A percentile compares a stretch with the other conserved stretches of the same genome.
Conservation (phyloP, 139 green algal species). For the Chara braunii region DNA sequence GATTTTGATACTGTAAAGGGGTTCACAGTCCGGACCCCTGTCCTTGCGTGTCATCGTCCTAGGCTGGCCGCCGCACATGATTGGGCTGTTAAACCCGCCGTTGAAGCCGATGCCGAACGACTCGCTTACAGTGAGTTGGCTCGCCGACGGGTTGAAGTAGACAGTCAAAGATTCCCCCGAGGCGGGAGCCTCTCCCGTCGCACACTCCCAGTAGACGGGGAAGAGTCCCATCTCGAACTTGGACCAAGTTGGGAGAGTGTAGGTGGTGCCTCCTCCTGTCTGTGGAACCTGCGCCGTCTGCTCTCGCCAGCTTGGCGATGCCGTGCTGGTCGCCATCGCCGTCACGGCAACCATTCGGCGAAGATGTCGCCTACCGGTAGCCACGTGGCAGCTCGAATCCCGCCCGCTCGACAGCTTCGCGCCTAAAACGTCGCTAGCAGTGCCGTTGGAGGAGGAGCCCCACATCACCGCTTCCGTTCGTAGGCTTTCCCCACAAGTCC, state of each 20-base stretch:
- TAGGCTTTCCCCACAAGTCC: no score
- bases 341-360: no score
- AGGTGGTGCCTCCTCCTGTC: no score
- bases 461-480: no score
- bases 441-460: no score
- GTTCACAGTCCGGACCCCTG: constrained; percentile 23
- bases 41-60: constrained; percentile 39
- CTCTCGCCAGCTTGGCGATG: no score
- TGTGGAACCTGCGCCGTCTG: no score
- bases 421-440: no score
- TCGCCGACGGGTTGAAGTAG: constrained; percentile 29
- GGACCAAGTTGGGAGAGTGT: constrained; percentile 35
- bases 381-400: no score
- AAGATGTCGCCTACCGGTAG: no score
- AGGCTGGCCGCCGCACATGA: constrained; percentile 45
- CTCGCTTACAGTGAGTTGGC: not conserved
- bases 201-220: constrained; percentile 42
- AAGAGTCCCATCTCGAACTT: constrained; percentile 39
- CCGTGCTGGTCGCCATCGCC: no score
- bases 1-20: constrained; percentile 44
- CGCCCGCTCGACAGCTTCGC: no score
- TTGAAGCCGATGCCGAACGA: constrained; percentile 22
- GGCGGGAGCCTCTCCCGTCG: constrained; percentile 3
- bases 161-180: constrained; percentile 33
- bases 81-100: constrained; percentile 43